A percentile compares a stretch with the other conserved stretches of the same genome.
phyloP scores from a whole-genome alignment of 352 stramenopile genomes.

The Phytophthora podocarpi region DNA sequence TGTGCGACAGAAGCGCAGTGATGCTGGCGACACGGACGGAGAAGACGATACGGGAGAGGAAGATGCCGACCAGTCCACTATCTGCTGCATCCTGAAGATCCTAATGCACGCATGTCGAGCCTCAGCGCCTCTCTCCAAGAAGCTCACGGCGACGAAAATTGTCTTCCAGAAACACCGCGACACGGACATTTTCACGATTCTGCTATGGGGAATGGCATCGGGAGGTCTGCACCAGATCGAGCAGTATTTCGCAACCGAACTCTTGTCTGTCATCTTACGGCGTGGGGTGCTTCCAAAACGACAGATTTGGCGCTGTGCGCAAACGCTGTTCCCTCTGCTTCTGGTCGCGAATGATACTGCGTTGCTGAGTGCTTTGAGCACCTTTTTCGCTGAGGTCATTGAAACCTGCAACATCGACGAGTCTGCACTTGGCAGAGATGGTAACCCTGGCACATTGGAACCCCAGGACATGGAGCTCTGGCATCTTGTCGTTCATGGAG shows the following conservation, averaged over 20 bases:
- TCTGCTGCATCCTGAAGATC: slow-evolving; percentile 80
- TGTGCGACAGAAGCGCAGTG: slow-evolving; percentile 21
- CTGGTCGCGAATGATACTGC: slow-evolving; percentile 36
- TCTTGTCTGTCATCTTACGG: slow-evolving; percentile 66
- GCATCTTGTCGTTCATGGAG: slow-evolving; percentile 53
- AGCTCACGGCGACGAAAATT: slow-evolving; percentile 43
- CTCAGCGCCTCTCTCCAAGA: slow-evolving; percentile 68
- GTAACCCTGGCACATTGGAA: slow-evolving; percentile 11
- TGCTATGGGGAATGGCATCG: slow-evolving; percentile 36
- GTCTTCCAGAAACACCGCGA: slow-evolving; percentile 28
- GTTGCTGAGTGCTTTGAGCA: slow-evolving; percentile 58
- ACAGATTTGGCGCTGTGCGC: slow-evolving; percentile 59
- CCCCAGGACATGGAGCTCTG: slow-evolving; percentile 44
- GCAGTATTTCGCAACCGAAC: slow-evolving; percentile 67
- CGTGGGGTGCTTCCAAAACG: slow-evolving; percentile 52
- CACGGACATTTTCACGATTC: slow-evolving; percentile 53
- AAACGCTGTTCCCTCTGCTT: slow-evolving; percentile 54
- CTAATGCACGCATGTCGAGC: slow-evolving; percentile 66
- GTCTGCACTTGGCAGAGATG: slow-evolving; percentile 27
- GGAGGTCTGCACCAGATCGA: slow-evolving; percentile 50
- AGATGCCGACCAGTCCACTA: slow-evolving; percentile 67
- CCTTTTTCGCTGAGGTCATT: slow-evolving; percentile 70
- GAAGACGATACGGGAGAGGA: slow-evolving; percentile 50
- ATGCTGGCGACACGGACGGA: slow-evolving; percentile 27
- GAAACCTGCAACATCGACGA: slow-evolving; percentile 57